A percentile compares a stretch with the other conserved stretches of the same genome.
These are phyloP conservation scores for Salix exigua DNA, from an alignment of 345 rosid genomes.

Conservation along the genomic window DNA sequence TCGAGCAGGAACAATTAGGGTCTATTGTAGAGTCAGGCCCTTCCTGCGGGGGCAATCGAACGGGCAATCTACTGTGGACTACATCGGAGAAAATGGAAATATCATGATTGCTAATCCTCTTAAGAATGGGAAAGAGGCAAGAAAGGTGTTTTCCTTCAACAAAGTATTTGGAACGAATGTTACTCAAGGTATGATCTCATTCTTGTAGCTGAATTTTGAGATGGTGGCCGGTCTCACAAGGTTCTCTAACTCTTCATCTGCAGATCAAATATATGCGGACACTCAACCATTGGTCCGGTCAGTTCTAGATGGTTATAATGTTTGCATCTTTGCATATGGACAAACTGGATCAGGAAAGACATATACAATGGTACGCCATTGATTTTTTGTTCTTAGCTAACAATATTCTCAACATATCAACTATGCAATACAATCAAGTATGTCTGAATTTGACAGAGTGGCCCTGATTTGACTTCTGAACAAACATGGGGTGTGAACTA, in stretches of 20 bases:
- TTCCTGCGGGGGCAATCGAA: slow-evolving; percentile 63
- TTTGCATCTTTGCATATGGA: slow-evolving; percentile 95
- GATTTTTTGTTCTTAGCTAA: background rate
- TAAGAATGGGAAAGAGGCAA: slow-evolving; percentile 83
- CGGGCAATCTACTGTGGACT: slow-evolving; percentile 70
- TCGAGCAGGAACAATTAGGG: slow-evolving; percentile 73
- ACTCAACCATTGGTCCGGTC: slow-evolving; percentile 83
- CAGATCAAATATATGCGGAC: slow-evolving; percentile 82
- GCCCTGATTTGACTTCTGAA: slow-evolving; percentile 73
- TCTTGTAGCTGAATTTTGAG: background rate
- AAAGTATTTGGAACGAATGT: slow-evolving; percentile 71
- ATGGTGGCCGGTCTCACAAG: background rate
- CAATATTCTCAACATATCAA: background rate
- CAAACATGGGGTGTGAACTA: slow-evolving; percentile 95
- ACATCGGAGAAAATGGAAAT: slow-evolving; percentile 92
- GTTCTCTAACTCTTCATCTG: background rate
- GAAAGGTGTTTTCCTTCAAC: slow-evolving; percentile 81
- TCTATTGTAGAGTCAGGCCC: slow-evolving; percentile 88
- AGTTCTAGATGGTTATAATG: slow-evolving; percentile 89
- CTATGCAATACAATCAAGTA: background rate
- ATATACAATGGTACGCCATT: slow-evolving; percentile 70
- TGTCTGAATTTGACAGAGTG: slow-evolving; percentile 51
- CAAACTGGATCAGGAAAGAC: slow-evolving; percentile 99
- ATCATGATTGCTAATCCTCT: slow-evolving; percentile 84
- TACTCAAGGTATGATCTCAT: slow-evolving; percentile 59